Evolutionary conservation across 805 yeast genomes (phyloP).

Genomic region (Ogataea salicorniae): DNA sequence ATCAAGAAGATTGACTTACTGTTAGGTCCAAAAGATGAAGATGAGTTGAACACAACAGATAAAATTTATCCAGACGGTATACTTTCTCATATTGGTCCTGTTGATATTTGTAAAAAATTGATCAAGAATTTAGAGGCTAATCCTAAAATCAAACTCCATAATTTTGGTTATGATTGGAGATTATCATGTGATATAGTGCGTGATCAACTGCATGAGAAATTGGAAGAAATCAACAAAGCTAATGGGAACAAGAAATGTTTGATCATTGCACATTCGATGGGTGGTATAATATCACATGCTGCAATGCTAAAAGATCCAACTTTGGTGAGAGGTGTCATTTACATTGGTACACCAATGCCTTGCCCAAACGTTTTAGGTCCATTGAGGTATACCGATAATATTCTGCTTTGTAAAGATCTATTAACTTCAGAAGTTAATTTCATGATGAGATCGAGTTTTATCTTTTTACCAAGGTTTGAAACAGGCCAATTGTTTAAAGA

Average conservation of each 20-base stretch:
- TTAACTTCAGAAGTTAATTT: conserved; percentile 79
- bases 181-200: conserved; percentile 57
- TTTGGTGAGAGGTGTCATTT: conserved; percentile 67
- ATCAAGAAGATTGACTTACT: conserved; percentile 62
- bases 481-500: conserved; percentile 71
- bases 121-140: conserved; percentile 48
- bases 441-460: conserved; percentile 80
- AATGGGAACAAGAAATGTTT: conserved; percentile 53
- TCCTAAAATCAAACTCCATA: conserved; percentile 57
- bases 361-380: conserved; percentile 89
- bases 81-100: conserved; percentile 79
- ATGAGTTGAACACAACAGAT: conserved; percentile 52
- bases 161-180: conserved; percentile 95
- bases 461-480: conserved; percentile 59
- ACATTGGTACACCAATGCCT: conserved; percentile 79
- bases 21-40: conserved; percentile 68
- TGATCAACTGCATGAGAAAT: conserved; percentile 43
- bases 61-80: conserved; percentile 68
- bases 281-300: conserved; percentile 81
- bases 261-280: conserved; percentile 91
- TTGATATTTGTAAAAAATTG: conserved; percentile 66
- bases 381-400: conserved; percentile 72
- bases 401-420: conserved; percentile 66
- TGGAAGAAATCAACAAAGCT: conserved; percentile 39
- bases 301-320: conserved; percentile 65